Conservation (phyloP, 495 filamentous ascomycete genomes). For the Xylaria sp. region DNA sequence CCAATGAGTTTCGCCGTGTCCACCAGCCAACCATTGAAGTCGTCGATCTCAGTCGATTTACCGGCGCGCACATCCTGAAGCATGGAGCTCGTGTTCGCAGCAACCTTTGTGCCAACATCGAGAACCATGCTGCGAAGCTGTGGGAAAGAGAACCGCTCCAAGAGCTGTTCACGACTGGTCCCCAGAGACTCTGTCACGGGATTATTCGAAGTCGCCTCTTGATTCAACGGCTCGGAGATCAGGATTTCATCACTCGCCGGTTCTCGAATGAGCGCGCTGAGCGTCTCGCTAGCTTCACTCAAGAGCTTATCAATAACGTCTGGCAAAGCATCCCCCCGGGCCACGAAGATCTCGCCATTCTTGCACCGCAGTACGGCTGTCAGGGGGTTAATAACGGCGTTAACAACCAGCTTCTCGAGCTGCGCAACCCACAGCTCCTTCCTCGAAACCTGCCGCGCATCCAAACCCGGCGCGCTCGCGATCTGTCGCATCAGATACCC, state of each 20-base stretch:
- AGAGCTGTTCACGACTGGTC: constrained; percentile 61
- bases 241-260: constrained; percentile 38
- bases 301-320: constrained; percentile 62
- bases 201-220: not conserved
- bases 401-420: constrained; percentile 71
- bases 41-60: constrained; percentile 76
- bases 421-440: constrained; percentile 61
- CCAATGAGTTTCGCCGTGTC: constrained; percentile 42
- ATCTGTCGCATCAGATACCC: constrained; percentile 38
- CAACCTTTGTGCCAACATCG: constrained; percentile 64
- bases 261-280: constrained; percentile 53
- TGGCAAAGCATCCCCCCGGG: constrained; percentile 60
- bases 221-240: not conserved
- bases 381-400: constrained; percentile 81
- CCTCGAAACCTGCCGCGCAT: constrained; percentile 50
- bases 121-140: constrained; percentile 37
- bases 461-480: constrained; percentile 44
- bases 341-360: constrained; percentile 76
- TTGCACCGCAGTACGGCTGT: constrained; percentile 73
- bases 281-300: constrained; percentile 67
- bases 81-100: constrained; percentile 78
- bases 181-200: constrained; percentile 59
- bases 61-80: constrained; percentile 72
- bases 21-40: constrained; percentile 85
- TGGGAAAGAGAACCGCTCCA: constrained; percentile 37